phyloP scores from a whole-genome alignment of 2,329 filamentous ascomycete species.

The Cylindrodendrum hubeiense region DNA sequence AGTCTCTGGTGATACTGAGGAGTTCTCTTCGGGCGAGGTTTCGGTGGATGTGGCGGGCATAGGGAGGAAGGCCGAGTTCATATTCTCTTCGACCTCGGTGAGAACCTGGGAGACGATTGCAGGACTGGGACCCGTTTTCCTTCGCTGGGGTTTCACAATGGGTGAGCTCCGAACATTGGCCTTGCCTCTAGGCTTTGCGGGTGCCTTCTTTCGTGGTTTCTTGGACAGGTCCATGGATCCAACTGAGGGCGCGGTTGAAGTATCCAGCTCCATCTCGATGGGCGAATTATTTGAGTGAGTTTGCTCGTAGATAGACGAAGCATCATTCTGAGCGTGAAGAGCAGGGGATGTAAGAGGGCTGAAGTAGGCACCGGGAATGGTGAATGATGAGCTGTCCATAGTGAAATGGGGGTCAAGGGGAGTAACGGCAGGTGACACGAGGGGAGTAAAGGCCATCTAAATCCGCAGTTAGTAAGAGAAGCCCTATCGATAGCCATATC shows the following conservation, averaged over 20 bases:
- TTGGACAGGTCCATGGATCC: slow-evolving; percentile 62
- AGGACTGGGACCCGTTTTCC: slow-evolving; percentile 65
- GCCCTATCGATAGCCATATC: neutral
- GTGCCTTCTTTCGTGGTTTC: slow-evolving; percentile 65
- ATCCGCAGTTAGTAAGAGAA: slow-evolving; percentile 34
- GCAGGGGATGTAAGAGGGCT: slow-evolving; percentile 87
- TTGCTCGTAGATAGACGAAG: slow-evolving; percentile 36
- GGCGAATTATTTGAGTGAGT: slow-evolving; percentile 63
- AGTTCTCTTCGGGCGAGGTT: slow-evolving; percentile 71
- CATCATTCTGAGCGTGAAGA: slow-evolving; percentile 68
- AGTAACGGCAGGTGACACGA: slow-evolving; percentile 87
- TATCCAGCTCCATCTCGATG: slow-evolving; percentile 68
- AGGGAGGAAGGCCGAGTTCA: slow-evolving; percentile 53
- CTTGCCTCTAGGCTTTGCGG: slow-evolving; percentile 64
- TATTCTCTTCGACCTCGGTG: slow-evolving; percentile 63
- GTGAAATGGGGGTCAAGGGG: slow-evolving; percentile 80
- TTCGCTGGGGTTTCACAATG: slow-evolving; percentile 75
- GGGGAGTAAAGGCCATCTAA: slow-evolving; percentile 81
- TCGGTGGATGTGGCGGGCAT: slow-evolving; percentile 59
- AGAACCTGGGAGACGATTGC: slow-evolving; percentile 68
- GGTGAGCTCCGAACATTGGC: slow-evolving; percentile 76
- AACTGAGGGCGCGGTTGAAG: slow-evolving; percentile 49
- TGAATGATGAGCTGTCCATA: slow-evolving; percentile 66
- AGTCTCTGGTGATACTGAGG: slow-evolving; percentile 73
- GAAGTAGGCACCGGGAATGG: slow-evolving; percentile 80